A percentile compares a stretch with the other conserved stretches of the same genome.
These are phyloP conservation scores for Lichtheimia corymbifera DNA, from an alignment of 371 early-diverging fungal species.

Conservation along the genomic window DNA sequence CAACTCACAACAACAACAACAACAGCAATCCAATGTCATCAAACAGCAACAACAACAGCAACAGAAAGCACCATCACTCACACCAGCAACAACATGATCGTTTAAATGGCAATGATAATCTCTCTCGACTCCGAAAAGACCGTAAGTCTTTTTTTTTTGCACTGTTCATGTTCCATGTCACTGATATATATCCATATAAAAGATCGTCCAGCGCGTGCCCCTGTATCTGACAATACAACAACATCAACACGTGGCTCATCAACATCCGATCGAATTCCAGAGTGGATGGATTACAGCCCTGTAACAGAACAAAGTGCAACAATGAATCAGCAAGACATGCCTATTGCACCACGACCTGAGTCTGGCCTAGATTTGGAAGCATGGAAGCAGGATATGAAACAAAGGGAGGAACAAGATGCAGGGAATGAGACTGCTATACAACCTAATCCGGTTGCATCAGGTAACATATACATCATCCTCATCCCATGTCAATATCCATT, in stretches of 20 bases:
- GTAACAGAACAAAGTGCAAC: slow-evolving; percentile 37
- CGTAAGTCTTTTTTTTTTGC: slow-evolving; percentile 10
- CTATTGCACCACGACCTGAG: slow-evolving; percentile 27
- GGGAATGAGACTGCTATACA: slow-evolving; percentile 1
- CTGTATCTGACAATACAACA: not conserved
- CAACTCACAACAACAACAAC: not conserved
- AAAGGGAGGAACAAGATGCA: slow-evolving; percentile 41
- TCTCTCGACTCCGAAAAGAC: slow-evolving; percentile 16
- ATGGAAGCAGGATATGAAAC: slow-evolving; percentile 68
- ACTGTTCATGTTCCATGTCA: not conserved
- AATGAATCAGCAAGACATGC: slow-evolving; percentile 11
- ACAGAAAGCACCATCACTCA: too few relatives aligned
- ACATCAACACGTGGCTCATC: not conserved
- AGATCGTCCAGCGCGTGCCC: slow-evolving; percentile 1
- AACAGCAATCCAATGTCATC: not conserved
- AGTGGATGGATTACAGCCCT: slow-evolving; percentile 72
- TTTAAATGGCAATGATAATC: slow-evolving; percentile 7
- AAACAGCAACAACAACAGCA: not conserved
- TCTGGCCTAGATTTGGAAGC: slow-evolving; percentile 61
- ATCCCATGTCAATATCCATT: too few relatives aligned
- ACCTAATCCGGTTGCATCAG: not conserved
- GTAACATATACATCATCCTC: too few relatives aligned
- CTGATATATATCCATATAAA: not conserved
- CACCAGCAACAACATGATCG: not conserved
- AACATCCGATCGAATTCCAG: slow-evolving; percentile 48